phyloP scores from a whole-genome alignment of 768 basidiomycete genomes.

The Lepiota venenata region DNA sequence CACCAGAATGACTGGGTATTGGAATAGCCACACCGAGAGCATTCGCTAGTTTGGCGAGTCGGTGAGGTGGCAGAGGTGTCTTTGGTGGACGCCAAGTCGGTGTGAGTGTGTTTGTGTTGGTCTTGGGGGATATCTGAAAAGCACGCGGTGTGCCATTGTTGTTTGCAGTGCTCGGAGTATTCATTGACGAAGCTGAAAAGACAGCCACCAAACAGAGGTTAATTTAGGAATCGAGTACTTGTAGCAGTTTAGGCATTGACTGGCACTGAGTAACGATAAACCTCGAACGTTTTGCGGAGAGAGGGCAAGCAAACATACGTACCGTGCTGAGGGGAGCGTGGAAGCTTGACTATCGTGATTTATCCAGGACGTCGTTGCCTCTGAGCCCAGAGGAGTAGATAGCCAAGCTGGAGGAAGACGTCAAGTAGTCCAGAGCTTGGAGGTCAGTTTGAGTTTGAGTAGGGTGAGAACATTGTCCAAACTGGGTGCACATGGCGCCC shows the following conservation, averaged over 20 bases:
- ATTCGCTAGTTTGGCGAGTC: conserved; percentile 81
- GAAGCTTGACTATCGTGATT: no score
- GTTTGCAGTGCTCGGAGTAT: conserved; percentile 23
- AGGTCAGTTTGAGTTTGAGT: no score
- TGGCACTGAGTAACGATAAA: not conserved
- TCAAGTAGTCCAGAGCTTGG: no score
- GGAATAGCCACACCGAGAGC: conserved; percentile 81
- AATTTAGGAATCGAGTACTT: not conserved
- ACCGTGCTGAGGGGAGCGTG: no score
- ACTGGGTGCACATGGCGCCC: not conserved
- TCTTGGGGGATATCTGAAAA: conserved; percentile 16
- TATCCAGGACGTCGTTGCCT: no score
- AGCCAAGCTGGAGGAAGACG: no score
- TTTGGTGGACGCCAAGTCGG: conserved; percentile 64
- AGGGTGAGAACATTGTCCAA: conserved; percentile 9
- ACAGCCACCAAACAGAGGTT: no score
- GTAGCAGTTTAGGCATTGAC: not conserved
- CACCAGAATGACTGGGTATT: conserved; percentile 41
- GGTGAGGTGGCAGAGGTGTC: conserved; percentile 69
- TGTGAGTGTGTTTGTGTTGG: conserved; percentile 25
- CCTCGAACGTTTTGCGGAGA: not conserved
- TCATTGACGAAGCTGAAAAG: conserved; percentile 1
- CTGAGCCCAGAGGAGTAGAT: no score
- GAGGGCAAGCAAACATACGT: no score
- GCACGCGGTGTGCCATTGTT: conserved; percentile 22